phyloP scores from a whole-genome alignment of 495 filamentous ascomycete species.

The Trichoderma parareesei region DNA sequence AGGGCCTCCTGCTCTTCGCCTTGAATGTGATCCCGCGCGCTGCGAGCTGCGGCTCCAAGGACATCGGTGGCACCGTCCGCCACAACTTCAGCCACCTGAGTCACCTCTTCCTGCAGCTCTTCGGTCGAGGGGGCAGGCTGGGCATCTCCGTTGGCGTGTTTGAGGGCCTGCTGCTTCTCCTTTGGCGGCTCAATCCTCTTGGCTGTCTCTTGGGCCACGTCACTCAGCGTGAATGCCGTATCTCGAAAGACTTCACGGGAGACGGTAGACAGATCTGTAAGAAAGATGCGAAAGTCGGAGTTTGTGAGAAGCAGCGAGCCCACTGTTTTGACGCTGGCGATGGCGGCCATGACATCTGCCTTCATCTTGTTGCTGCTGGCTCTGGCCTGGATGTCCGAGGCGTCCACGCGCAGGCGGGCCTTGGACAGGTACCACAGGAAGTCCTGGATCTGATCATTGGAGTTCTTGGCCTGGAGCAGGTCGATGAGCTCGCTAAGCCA shows the following conservation, averaged over 20 bases:
- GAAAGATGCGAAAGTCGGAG: constrained; percentile 78
- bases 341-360: constrained; percentile 73
- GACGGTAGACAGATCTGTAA: constrained; percentile 72
- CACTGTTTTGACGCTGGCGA: constrained; percentile 75
- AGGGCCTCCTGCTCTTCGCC: constrained; percentile 66
- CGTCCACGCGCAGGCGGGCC: constrained; percentile 61
- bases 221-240: constrained; percentile 68
- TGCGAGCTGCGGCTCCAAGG: constrained; percentile 54
- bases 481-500: constrained; percentile 70
- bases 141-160: constrained; percentile 49
- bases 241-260: constrained; percentile 81
- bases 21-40: constrained; percentile 57
- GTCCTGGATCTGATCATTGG: constrained; percentile 78
- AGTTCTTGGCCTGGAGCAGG: constrained; percentile 71
- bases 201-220: constrained; percentile 61
- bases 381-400: constrained; percentile 52
- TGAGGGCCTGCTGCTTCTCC: constrained; percentile 48
- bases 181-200: constrained; percentile 60
- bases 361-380: constrained; percentile 58
- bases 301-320: constrained; percentile 79
- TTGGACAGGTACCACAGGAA: constrained; percentile 80
- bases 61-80: constrained; percentile 57
- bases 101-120: constrained; percentile 52
- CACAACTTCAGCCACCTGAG: constrained; percentile 56
- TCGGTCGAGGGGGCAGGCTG: constrained; percentile 42